A percentile compares a stretch with the other conserved stretches of the same genome.
Conservation (phyloP, 371 early-diverging fungal species). For the Mortierella sp. region DNA sequence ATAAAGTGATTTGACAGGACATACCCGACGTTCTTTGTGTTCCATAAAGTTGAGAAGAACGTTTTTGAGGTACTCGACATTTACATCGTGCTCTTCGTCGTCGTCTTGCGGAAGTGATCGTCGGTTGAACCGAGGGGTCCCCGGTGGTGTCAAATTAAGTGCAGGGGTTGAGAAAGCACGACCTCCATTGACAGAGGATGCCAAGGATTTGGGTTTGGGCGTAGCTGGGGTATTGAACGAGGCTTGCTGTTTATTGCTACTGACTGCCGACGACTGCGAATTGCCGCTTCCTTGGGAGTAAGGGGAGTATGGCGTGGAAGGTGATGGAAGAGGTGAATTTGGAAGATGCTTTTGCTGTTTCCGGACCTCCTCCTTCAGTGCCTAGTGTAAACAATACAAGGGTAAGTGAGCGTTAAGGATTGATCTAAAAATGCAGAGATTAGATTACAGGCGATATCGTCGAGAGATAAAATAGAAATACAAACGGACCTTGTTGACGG, state of each 20-base stretch:
- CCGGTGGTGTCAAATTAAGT: slow-evolving; percentile 19
- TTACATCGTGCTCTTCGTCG: slow-evolving; percentile 59
- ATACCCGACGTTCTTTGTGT: slow-evolving; percentile 76
- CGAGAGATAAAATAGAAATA: neutral
- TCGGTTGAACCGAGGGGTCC: slow-evolving; percentile 33
- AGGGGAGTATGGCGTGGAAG: slow-evolving; percentile 22
- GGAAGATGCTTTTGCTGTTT: slow-evolving; percentile 30
- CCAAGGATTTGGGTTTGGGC: slow-evolving; percentile 6
- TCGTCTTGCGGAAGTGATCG: slow-evolving; percentile 51
- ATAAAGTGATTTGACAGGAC: slow-evolving; percentile 20
- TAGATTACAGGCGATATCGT: neutral
- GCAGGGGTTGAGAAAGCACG: slow-evolving; percentile 22
- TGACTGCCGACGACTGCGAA: neutral
- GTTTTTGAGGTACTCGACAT: slow-evolving; percentile 86
- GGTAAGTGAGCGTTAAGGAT: neutral
- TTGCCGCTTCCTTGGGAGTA: slow-evolving; percentile 15
- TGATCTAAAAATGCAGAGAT: neutral
- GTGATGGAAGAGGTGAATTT: slow-evolving; percentile 30
- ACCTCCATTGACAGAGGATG: neutral
- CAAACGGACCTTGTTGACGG: slow-evolving; percentile 66
- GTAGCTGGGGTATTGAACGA: slow-evolving; percentile 2
- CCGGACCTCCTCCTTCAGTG: slow-evolving; percentile 73
- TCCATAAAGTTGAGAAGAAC: slow-evolving; percentile 90
- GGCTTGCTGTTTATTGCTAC: neutral
- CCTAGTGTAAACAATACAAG: slow-evolving; percentile 47